Conservation (phyloP, 1,139 yeast species). For the Cylindricascospora bacillispora region DNA sequence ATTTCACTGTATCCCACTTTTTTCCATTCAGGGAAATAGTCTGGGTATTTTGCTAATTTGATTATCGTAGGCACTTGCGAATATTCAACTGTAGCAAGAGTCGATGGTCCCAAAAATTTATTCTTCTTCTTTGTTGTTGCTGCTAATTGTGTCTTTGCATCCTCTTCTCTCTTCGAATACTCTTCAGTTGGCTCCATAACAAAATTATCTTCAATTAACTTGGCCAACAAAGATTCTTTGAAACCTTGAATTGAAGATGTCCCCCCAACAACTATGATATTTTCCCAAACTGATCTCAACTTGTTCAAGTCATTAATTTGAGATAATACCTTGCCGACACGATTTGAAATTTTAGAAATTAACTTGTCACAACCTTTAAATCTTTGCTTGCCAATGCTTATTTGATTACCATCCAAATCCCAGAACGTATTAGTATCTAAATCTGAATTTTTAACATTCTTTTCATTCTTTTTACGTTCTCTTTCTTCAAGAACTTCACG, state of each 20-base stretch:
- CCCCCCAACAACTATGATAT: conserved; percentile 65
- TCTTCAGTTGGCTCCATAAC: conserved; percentile 29
- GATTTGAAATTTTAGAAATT: conserved; percentile 40
- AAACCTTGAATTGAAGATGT: conserved; percentile 68
- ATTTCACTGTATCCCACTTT: conserved; percentile 69
- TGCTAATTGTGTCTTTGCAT: conserved; percentile 12
- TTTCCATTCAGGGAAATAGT: conserved; percentile 94
- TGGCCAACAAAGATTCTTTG: conserved; percentile 52
- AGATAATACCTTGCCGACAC: conserved; percentile 40
- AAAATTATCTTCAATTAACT: conserved; percentile 47
- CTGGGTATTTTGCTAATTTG: conserved; percentile 62
- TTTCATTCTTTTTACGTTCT: conserved; percentile 33
- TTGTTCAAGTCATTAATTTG: conserved; percentile 54
- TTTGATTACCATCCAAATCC: conserved; percentile 41
- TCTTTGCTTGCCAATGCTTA: conserved; percentile 73
- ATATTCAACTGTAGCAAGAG: conserved; percentile 24
- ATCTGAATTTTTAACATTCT: conserved; percentile 37
- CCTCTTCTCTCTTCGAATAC: conserved; percentile 26
- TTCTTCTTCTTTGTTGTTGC: conserved; percentile 17
- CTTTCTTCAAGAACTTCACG: conserved; percentile 52
- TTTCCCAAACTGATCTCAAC: conserved; percentile 81
- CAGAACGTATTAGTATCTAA: conserved; percentile 53
- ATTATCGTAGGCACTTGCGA: conserved; percentile 68
- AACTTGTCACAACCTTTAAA: conserved; percentile 64
- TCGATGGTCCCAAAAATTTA: conserved; percentile 13